A percentile compares a stretch with the other conserved stretches of the same genome.
phyloP scores from a whole-genome alignment of 2,329 filamentous ascomycete species.

The Sporothrix globosa region DNA sequence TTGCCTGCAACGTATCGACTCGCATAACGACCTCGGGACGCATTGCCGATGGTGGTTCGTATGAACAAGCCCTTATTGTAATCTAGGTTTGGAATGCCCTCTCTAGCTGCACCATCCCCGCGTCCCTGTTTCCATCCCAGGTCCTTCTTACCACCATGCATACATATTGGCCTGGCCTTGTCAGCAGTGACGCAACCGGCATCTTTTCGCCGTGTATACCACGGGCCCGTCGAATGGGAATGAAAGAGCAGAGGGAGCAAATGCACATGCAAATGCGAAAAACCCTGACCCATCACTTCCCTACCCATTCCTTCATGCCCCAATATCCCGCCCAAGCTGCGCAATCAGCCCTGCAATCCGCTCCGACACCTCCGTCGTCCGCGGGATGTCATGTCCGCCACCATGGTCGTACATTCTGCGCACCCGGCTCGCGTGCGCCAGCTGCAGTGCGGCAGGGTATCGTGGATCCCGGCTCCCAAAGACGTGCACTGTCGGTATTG shows the following conservation, averaged over 20 bases:
- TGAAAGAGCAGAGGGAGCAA: neutral
- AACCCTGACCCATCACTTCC: neutral
- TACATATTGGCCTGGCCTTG: slow-evolving; percentile 14
- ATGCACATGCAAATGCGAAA: too few species aligned
- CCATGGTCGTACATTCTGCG: slow-evolving; percentile 44
- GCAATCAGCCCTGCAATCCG: slow-evolving; percentile 42
- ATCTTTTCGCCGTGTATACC: slow-evolving; percentile 12
- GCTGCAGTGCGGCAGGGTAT: slow-evolving; percentile 45
- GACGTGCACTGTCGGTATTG: slow-evolving; percentile 46
- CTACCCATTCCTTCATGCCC: neutral
- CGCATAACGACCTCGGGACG: neutral
- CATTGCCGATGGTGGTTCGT: slow-evolving; percentile 7
- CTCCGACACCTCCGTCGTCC: slow-evolving; percentile 43
- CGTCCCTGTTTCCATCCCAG: neutral
- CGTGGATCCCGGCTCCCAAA: slow-evolving; percentile 46
- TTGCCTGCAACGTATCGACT: slow-evolving; percentile 16
- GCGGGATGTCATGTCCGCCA: slow-evolving; percentile 47
- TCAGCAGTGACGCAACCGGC: slow-evolving; percentile 12
- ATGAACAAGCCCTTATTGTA: slow-evolving; percentile 16
- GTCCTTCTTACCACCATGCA: neutral
- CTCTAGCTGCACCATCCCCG: slow-evolving; percentile 1
- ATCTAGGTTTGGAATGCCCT: neutral
- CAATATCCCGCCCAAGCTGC: slow-evolving; percentile 35
- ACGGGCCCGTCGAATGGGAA: neutral
- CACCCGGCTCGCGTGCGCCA: slow-evolving; percentile 44